Conservation (phyloP, 768 basidiomycete genomes). For the Clavulina sp. region DNA sequence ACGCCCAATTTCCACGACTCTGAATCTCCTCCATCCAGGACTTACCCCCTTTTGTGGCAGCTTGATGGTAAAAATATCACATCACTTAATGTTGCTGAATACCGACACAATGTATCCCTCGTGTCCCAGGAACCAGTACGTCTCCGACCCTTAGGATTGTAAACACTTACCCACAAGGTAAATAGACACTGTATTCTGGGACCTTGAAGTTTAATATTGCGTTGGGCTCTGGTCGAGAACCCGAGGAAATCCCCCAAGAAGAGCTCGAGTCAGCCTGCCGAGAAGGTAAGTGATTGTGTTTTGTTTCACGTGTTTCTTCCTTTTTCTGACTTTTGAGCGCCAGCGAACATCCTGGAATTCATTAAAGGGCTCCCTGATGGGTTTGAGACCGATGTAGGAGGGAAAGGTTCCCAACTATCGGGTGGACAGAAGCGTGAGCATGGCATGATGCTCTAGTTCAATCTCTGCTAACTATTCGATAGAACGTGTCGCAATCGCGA, state of each 20-base stretch:
- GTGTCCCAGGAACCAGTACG: slow-evolving; percentile 25
- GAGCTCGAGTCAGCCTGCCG: slow-evolving; percentile 24
- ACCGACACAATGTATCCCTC: slow-evolving; percentile 23
- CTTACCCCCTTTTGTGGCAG: too few species aligned
- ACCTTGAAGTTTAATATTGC: slow-evolving; percentile 26
- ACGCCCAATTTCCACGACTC: too few species aligned
- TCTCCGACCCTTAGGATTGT: neutral
- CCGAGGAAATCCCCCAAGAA: slow-evolving; percentile 25
- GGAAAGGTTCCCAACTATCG: slow-evolving; percentile 20
- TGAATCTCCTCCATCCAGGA: too few species aligned
- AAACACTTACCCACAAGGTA: neutral
- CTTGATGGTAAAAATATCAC: slow-evolving; percentile 22
- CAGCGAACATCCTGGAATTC: slow-evolving; percentile 20
- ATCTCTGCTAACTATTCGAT: neutral
- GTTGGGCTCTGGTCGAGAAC: slow-evolving; percentile 18
- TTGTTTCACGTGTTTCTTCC: neutral
- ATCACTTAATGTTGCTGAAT: slow-evolving; percentile 23
- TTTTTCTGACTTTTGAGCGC: too few species aligned
- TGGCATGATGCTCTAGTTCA: slow-evolving; percentile 11
- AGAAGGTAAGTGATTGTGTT: slow-evolving; percentile 8
- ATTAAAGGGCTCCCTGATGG: slow-evolving; percentile 14
- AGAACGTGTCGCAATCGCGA: slow-evolving; percentile 28
- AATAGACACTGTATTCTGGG: slow-evolving; percentile 22
- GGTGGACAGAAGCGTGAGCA: slow-evolving; percentile 20
- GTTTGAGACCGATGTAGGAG: slow-evolving; percentile 6